phyloP scores from a whole-genome alignment of 1,139 yeast genomes.

The Komagataea norvegica region DNA sequence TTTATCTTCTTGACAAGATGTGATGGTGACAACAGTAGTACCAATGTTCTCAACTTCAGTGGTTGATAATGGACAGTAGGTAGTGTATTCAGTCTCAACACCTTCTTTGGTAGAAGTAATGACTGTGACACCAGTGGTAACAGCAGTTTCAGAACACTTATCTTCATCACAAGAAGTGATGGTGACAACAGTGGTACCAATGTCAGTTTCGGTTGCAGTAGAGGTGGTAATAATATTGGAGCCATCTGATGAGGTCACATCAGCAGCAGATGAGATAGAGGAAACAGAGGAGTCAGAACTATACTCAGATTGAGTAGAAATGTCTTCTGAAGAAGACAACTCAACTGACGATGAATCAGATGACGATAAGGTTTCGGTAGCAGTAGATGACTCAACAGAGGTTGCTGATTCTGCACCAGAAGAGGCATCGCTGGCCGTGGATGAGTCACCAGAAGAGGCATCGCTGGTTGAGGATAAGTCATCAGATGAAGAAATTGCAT shows the following conservation, averaged over 20 bases:
- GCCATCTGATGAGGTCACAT: conserved; percentile 5
- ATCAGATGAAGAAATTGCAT: background rate
- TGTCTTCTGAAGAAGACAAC: too few species aligned
- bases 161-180: conserved; percentile 11
- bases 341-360: too few species aligned
- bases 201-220: conserved; percentile 3
- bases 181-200: conserved; percentile 11
- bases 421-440: background rate
- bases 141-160: conserved; percentile 10
- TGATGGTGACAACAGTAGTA: conserved; percentile 11
- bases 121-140: conserved; percentile 28
- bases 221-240: conserved; percentile 3
- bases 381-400: too few species aligned
- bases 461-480: background rate
- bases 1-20: conserved; percentile 7
- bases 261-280: conserved; percentile 5
- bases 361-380: too few species aligned
- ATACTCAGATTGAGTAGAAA: background rate
- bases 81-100: conserved; percentile 12
- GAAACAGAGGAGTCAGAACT: conserved; percentile 2
- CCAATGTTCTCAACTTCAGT: conserved; percentile 10
- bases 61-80: conserved; percentile 14
- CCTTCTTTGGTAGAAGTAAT: conserved; percentile 31
- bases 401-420: background rate
- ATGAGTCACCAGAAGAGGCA: background rate